A percentile compares a stretch with the other conserved stretches of the same genome.
Evolutionary conservation across 768 basidiomycete genomes (phyloP).

Genomic region (Chalciporus chontae): DNA sequence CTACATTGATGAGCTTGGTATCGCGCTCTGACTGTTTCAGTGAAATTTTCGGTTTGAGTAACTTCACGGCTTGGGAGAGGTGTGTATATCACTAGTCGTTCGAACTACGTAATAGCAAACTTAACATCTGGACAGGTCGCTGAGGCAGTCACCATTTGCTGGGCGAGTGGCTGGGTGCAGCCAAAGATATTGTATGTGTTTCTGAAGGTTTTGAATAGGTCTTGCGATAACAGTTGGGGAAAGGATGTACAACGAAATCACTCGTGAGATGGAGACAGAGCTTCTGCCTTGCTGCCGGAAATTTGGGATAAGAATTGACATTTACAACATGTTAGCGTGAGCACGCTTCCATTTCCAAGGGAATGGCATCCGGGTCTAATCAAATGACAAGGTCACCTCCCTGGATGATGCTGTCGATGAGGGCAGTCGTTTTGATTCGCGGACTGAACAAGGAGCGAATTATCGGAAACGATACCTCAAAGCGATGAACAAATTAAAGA

Average conservation of each 20-base stretch:
- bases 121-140: slow-evolving; percentile 23
- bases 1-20: no score
- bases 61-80: slow-evolving; percentile 38
- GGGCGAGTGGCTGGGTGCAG: slow-evolving; percentile 32
- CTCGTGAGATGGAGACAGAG: slow-evolving; percentile 32
- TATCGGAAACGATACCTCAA: slow-evolving; percentile 42
- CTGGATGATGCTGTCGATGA: slow-evolving; percentile 24
- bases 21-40: slow-evolving; percentile 10
- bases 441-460: slow-evolving; percentile 33
- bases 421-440: slow-evolving; percentile 39
- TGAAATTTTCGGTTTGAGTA: slow-evolving; percentile 35
- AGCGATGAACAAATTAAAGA: slow-evolving; percentile 36
- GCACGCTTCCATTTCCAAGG: no score
- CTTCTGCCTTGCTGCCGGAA: slow-evolving; percentile 35
- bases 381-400: slow-evolving; percentile 31
- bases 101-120: background rate
- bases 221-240: background rate
- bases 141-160: slow-evolving; percentile 34
- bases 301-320: slow-evolving; percentile 31
- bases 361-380: no score
- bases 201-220: background rate
- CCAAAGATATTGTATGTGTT: slow-evolving; percentile 30
- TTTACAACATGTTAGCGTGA: slow-evolving; percentile 32
- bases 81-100: slow-evolving; percentile 2
- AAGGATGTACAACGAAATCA: slow-evolving; percentile 35